Conservation (phyloP, 768 basidiomycete species). For the Hebeloma cylindrosporum region DNA sequence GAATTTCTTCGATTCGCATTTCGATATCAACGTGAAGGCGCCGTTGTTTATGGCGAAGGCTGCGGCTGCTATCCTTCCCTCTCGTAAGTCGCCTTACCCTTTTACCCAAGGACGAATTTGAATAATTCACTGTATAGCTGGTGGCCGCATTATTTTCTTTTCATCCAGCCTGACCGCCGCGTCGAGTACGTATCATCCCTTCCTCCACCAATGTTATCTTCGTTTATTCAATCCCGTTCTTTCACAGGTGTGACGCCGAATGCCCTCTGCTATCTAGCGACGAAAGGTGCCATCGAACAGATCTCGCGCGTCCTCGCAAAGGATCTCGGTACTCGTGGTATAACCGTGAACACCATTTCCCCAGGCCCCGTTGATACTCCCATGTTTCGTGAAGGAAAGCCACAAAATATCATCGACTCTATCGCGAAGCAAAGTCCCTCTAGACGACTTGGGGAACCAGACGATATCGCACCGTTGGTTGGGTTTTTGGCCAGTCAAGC, state of each 20-base stretch:
- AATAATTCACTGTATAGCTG: conserved; percentile 30
- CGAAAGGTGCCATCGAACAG: conserved; percentile 63
- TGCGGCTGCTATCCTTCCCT: conserved; percentile 41
- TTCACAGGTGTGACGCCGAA: conserved; percentile 41
- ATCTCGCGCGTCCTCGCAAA: conserved; percentile 57
- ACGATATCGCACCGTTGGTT: conserved; percentile 55
- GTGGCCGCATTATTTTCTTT: conserved; percentile 58
- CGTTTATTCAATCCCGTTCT: not conserved
- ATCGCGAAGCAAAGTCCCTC: conserved; percentile 47
- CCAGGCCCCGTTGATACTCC: conserved; percentile 57
- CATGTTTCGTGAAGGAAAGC: conserved; percentile 56
- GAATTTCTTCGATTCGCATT: conserved; percentile 49
- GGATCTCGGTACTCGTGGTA: conserved; percentile 50
- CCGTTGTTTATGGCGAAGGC: conserved; percentile 55
- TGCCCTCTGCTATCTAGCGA: conserved; percentile 50
- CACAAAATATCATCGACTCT: conserved; percentile 42
- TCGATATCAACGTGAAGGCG: conserved; percentile 58
- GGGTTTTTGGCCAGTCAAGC: conserved; percentile 53
- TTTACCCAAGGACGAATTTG: not conserved
- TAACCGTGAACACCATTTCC: conserved; percentile 59
- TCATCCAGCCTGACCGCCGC: conserved; percentile 49
- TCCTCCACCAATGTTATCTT: not conserved
- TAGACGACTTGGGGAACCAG: conserved; percentile 46
- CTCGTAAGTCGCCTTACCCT: conserved; percentile 34
- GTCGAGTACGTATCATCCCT: conserved; percentile 29